These are phyloP conservation scores for Citrus inodora DNA, from an alignment of 345 rosid genomes.

Conservation along the genomic window DNA sequence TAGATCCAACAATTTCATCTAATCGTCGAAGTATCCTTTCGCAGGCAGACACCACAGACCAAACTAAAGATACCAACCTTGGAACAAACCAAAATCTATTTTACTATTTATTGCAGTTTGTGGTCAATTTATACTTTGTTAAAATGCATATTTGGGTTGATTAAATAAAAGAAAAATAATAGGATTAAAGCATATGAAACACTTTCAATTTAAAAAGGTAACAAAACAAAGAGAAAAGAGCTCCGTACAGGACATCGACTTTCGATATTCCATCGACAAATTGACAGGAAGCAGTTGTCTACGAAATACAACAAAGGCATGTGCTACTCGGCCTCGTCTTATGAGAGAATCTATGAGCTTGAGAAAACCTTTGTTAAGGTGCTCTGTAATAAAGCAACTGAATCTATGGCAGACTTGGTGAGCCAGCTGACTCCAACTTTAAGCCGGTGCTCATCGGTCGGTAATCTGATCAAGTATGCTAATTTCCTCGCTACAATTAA, in stretches of 20 bases:
- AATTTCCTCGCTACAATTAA: constrained; percentile 66
- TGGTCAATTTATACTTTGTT: no score
- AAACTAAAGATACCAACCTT: no score
- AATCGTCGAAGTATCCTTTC: no score
- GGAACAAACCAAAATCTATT: no score
- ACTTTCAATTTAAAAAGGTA: not conserved
- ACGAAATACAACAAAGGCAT: not conserved
- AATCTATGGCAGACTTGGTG: constrained; percentile 69
- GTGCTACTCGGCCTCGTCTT: not conserved
- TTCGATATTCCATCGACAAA: not conserved
- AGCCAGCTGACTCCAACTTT: constrained; percentile 96
- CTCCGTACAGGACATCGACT: not conserved
- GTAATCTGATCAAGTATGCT: constrained; percentile 80
- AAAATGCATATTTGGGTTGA: no score
- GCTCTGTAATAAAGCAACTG: constrained; percentile 70
- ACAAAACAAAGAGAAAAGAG: not conserved
- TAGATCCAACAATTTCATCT: no score
- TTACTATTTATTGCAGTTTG: no score
- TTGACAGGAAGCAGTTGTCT: not conserved
- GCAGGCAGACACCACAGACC: no score
- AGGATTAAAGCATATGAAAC: not conserved
- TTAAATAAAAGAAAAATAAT: not conserved
- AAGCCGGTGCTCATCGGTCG: constrained; percentile 86
- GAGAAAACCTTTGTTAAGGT: constrained; percentile 61
- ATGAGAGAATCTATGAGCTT: constrained; percentile 26